Base-by-base conservation (phyloP, 257 asterid genomes). In the Coffea eugenioides region DNA sequence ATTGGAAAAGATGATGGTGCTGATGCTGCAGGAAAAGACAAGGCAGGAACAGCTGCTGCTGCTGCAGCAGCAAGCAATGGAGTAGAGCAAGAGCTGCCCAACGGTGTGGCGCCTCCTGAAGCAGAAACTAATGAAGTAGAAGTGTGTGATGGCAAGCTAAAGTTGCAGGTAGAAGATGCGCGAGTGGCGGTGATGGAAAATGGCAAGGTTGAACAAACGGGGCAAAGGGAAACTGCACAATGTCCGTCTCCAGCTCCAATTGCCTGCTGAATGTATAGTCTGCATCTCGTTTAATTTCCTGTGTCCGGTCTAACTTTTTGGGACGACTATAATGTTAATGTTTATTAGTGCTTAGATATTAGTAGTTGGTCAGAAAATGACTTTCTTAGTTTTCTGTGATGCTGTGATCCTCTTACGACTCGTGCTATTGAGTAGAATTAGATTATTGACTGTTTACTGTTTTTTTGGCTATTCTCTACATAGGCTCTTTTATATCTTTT, bases 161-260 rank as follows among this genome's bases (percentile, higher is more conserved):
- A 46, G 65, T 25, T 48, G 79, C 80, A 75, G 69, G 86, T 64
- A 83, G 18, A 88, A 80, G 51, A 79, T 68, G 45, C 77, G 82
- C 82, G 86, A 39, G 90, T 68, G n/a, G 83, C 82, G 62, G 80
- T 83, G 20, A 65, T 86, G 79, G 92, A 83, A 79, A 84, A 81
- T 6, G 82, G 88, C 76, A 88, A 86, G 84, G 83, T 84, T 51
- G 90, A 84, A 45, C 93, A 87, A 67, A 70, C 86, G 45, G 88
- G 83, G 66, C 69, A 69, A 25, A 66, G 88, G 52, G 80, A 84
- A 20, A 41, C 86, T 25, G 88, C 90, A 6, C 91, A 85, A 45
- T 86, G 87, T 70, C 92, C 93, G 41, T 88, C 94, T 61, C 90
- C 97, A 13, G 87, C 94, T 49, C 88, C 98, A 25, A 88, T 93